Evolutionary conservation across 768 basidiomycete genomes (phyloP).

Genomic region (Cystofilobasidium ferigula): DNA sequence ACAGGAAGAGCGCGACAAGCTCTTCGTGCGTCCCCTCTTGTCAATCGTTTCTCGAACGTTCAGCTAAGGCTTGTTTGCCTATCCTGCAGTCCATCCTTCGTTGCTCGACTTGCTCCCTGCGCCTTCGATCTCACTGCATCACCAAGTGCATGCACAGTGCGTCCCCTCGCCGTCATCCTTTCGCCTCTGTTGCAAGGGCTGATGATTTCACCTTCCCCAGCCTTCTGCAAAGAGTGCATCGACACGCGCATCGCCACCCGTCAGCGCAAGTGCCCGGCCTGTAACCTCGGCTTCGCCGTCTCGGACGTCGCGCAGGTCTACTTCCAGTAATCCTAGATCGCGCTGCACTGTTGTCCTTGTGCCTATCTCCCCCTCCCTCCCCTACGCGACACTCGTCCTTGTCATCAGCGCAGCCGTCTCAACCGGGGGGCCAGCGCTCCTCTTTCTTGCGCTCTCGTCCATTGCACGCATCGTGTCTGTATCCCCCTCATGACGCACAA

Average conservation of each 20-base stretch:
- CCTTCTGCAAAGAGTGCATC: conserved; percentile 58
- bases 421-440: too few species aligned
- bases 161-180: conserved; percentile 36
- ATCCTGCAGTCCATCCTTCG: conserved; percentile 58
- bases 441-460: too few species aligned
- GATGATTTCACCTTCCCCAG: conserved; percentile 39
- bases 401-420: too few species aligned
- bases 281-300: conserved; percentile 66
- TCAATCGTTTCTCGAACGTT: neutral
- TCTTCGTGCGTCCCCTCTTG: conserved; percentile 31
- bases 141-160: conserved; percentile 85
- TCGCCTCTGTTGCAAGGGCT: conserved; percentile 45
- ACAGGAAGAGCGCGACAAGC: conserved; percentile 33
- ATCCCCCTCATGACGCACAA: too few species aligned
- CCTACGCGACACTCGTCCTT: too few species aligned
- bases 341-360: too few species aligned
- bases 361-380: too few species aligned
- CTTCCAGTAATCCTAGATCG: conserved; percentile 14
- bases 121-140: conserved; percentile 67
- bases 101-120: conserved; percentile 73
- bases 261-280: conserved; percentile 88
- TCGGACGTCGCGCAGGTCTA: conserved; percentile 63
- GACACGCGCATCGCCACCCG: conserved; percentile 78
- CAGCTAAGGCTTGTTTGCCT: neutral
- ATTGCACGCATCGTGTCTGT: too few species aligned